Evolutionary conservation across 2,329 filamentous ascomycete species (phyloP).

Genomic region (Nemania sp.): DNA sequence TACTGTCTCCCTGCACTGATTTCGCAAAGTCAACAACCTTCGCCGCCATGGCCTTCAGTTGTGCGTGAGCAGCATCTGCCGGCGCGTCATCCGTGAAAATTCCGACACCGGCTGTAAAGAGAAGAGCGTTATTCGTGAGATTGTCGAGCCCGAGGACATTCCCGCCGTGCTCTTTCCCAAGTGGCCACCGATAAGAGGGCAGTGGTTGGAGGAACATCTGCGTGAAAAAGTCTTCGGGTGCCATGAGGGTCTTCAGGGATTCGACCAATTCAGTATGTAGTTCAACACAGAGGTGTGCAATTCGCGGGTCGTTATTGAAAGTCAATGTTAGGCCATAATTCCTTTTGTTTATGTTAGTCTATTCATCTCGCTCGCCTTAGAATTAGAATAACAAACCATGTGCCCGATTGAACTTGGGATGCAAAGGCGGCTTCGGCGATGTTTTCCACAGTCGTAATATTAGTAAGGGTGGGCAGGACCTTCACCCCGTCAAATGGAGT

Average conservation of each 20-base stretch:
- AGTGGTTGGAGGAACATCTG: slow-evolving; percentile 44
- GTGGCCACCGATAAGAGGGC: slow-evolving; percentile 40
- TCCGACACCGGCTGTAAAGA: slow-evolving; percentile 42
- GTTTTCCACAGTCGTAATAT: slow-evolving; percentile 27
- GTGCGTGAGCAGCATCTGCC: slow-evolving; percentile 37
- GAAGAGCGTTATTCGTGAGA: slow-evolving; percentile 38
- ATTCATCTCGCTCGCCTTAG: not conserved
- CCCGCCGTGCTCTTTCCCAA: slow-evolving; percentile 41
- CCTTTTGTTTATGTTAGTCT: slow-evolving; percentile 32
- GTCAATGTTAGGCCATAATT: slow-evolving; percentile 40
- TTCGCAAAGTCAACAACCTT: slow-evolving; percentile 42
- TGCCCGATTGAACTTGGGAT: slow-evolving; percentile 36
- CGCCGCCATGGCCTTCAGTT: slow-evolving; percentile 36
- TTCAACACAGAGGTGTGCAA: slow-evolving; percentile 37
- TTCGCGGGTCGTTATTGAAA: slow-evolving; percentile 42
- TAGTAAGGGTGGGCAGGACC: slow-evolving; percentile 38
- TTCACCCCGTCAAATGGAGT: slow-evolving; percentile 40
- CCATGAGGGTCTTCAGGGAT: slow-evolving; percentile 37
- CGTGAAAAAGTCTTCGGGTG: slow-evolving; percentile 38
- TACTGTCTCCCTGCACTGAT: slow-evolving; percentile 38
- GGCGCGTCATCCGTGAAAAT: slow-evolving; percentile 35
- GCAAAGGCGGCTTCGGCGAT: slow-evolving; percentile 42
- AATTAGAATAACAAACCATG: slow-evolving; percentile 34
- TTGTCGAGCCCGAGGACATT: slow-evolving; percentile 48
- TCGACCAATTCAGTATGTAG: slow-evolving; percentile 37